These are phyloP conservation scores for Isatis lusitanica DNA, from an alignment of 441 rosid species.

Conservation along the genomic window DNA sequence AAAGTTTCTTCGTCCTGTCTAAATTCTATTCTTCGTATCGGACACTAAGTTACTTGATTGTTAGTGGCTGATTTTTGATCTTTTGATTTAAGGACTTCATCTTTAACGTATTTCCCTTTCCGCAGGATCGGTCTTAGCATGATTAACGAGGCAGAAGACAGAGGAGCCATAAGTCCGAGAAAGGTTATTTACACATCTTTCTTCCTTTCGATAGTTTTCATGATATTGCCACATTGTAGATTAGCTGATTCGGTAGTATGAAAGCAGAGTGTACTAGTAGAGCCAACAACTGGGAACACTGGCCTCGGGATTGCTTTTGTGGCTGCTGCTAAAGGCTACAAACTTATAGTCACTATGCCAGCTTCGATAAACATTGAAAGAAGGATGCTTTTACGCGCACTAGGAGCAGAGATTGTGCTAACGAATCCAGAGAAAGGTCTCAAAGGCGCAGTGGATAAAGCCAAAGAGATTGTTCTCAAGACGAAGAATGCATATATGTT, in stretches of 20 bases:
- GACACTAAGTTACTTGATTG: neutral
- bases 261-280: slow-evolving; percentile 68
- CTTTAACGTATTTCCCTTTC: neutral
- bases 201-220: neutral
- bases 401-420: slow-evolving; percentile 83
- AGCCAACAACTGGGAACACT: slow-evolving; percentile 86
- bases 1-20: neutral
- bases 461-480: slow-evolving; percentile 67
- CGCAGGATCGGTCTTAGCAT: slow-evolving; percentile 79
- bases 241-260: slow-evolving; percentile 21
- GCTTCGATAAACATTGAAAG: slow-evolving; percentile 82
- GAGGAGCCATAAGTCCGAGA: slow-evolving; percentile 71
- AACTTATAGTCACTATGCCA: slow-evolving; percentile 83
- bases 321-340: slow-evolving; percentile 83
- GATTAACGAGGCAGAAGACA: slow-evolving; percentile 85
- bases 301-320: slow-evolving; percentile 89
- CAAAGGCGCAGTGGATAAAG: slow-evolving; percentile 85
- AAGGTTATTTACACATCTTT: slow-evolving; percentile 49
- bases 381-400: slow-evolving; percentile 76
- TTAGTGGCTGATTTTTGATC: neutral
- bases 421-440: slow-evolving; percentile 82
- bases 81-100: neutral
- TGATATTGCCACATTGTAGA: neutral
- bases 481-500: slow-evolving; percentile 73
- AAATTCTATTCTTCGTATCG: neutral